Evolutionary conservation across 345 rosid genomes (phyloP).

Genomic region (Eucalyptus sp.): DNA sequence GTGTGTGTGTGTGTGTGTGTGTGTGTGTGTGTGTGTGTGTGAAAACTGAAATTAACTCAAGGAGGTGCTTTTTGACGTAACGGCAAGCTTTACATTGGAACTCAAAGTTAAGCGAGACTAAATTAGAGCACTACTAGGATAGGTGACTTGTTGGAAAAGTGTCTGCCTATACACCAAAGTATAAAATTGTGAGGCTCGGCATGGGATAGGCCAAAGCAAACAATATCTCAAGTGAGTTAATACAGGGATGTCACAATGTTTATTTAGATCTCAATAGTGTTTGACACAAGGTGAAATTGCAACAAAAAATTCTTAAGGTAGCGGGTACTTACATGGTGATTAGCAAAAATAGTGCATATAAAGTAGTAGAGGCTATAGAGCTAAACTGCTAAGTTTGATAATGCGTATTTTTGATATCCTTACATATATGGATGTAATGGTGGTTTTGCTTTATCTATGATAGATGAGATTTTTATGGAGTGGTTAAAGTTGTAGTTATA

Average conservation of each 20-base stretch:
- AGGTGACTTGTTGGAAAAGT: no score
- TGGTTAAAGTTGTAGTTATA: not conserved
- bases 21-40: no score
- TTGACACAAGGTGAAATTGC: not conserved
- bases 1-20: no score
- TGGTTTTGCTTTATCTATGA: not conserved
- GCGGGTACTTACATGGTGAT: not conserved
- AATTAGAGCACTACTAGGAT: no score
- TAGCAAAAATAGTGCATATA: not conserved
- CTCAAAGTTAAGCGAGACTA: no score
- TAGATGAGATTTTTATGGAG: not conserved
- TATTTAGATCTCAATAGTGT: not conserved
- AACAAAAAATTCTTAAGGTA: not conserved
- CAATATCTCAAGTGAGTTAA: no score
- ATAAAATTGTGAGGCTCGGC: no score
- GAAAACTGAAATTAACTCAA: no score
- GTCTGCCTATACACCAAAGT: accelerated
- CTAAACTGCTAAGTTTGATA: not conserved
- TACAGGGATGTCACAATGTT: no score
- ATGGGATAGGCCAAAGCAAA: no score
- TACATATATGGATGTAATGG: not conserved
- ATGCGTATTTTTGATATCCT: not conserved
- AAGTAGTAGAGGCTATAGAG: not conserved
- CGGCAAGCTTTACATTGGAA: no score
- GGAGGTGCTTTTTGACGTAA: no score